These are phyloP conservation scores for Elongisporangium undulatum DNA, from an alignment of 352 stramenopile species.

Conservation along the genomic window DNA sequence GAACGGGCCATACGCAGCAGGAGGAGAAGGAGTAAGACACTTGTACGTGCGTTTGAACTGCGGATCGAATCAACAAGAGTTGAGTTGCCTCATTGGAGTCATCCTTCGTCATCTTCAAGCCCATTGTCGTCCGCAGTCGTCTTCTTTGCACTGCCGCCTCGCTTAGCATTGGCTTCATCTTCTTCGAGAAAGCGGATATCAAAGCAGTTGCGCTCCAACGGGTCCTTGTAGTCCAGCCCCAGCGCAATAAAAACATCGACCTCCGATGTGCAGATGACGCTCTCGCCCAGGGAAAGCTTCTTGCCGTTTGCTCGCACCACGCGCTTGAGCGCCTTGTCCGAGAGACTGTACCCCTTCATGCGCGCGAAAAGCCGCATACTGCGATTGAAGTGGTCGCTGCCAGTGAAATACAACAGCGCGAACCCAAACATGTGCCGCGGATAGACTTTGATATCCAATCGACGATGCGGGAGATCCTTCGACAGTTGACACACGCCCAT, in stretches of 20 bases:
- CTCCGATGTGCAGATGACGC: slow-evolving; percentile 73
- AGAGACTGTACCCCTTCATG: slow-evolving; percentile 76
- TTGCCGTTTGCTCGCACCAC: slow-evolving; percentile 50
- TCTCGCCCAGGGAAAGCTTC: slow-evolving; percentile 60
- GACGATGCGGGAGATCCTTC: slow-evolving; percentile 48
- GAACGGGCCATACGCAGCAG: not conserved
- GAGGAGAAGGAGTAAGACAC: not conserved
- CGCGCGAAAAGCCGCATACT: slow-evolving; percentile 80
- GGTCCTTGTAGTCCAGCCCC: slow-evolving; percentile 81
- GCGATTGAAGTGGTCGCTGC: slow-evolving; percentile 89
- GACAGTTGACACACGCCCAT: slow-evolving; percentile 81
- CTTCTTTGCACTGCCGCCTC: slow-evolving; percentile 2
- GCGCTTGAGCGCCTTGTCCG: slow-evolving; percentile 59
- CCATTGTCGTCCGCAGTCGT: not conserved
- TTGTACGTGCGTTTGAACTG: not conserved
- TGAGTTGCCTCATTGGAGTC: not conserved
- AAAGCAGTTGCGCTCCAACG: slow-evolving; percentile 72
- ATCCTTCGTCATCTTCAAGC: slow-evolving; percentile 1
- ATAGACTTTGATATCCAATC: slow-evolving; percentile 87
- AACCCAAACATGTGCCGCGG: slow-evolving; percentile 74
- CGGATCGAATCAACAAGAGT: not conserved
- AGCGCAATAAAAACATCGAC: slow-evolving; percentile 85
- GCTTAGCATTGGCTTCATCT: slow-evolving; percentile 57
- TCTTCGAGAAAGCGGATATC: slow-evolving; percentile 80
- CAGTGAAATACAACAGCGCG: slow-evolving; percentile 89